Percentiles rank a stretch among this genome's conserved stretches.
Conservation (phyloP, 1,139 yeast species). For the Pichia sp. region DNA sequence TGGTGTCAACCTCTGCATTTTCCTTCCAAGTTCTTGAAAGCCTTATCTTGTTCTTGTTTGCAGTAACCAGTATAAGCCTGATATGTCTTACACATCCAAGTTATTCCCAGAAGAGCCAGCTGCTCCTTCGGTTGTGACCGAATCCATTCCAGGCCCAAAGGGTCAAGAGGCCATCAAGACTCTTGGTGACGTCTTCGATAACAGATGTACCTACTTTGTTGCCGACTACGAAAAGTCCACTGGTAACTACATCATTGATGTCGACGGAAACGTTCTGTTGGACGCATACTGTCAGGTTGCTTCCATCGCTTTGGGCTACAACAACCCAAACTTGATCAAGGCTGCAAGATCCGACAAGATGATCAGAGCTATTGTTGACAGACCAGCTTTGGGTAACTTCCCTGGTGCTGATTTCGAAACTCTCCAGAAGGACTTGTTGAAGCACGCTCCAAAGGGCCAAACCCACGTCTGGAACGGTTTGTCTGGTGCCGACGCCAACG, state of each 20-base stretch:
- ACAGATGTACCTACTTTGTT: constrained; percentile 62
- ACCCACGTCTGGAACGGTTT: constrained; percentile 68
- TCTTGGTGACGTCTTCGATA: constrained; percentile 55
- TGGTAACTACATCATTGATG: constrained; percentile 71
- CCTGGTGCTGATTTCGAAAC: constrained; percentile 60
- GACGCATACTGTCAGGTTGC: constrained; percentile 79
- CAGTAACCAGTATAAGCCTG: not conserved
- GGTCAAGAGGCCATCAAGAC: constrained; percentile 41
- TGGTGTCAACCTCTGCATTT: too few relatives aligned
- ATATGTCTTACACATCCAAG: constrained; percentile 32
- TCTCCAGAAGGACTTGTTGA: constrained; percentile 52
- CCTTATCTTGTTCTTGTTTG: not conserved
- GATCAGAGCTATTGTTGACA: constrained; percentile 63
- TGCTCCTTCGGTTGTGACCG: constrained; percentile 50
- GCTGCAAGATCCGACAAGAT: constrained; percentile 62
- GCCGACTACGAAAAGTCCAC: constrained; percentile 64
- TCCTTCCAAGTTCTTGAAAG: too few relatives aligned
- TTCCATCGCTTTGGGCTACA: constrained; percentile 74
- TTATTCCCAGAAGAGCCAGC: constrained; percentile 59
- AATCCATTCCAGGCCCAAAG: constrained; percentile 61
- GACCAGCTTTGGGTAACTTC: constrained; percentile 77
- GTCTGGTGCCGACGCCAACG: constrained; percentile 82
- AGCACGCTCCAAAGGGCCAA: constrained; percentile 70
- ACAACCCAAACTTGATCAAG: constrained; percentile 62
- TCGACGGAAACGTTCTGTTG: constrained; percentile 61